Conservation (phyloP, 352 stramenopile genomes). For the Pythium aristosporum region DNA sequence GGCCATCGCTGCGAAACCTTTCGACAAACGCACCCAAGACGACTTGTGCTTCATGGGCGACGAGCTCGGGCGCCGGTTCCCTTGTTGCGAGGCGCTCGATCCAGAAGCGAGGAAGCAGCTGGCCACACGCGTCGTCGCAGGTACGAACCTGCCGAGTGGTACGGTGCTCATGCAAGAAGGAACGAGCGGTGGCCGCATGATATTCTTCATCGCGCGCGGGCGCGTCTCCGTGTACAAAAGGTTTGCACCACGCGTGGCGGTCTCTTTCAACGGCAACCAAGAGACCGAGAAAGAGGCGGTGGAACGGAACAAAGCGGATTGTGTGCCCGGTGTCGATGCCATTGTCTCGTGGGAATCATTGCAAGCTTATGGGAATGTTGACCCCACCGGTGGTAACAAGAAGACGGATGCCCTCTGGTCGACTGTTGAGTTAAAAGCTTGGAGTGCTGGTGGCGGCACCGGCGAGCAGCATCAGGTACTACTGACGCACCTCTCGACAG, state of each 20-base stretch:
- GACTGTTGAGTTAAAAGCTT: constrained; percentile 11
- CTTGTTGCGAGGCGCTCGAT: constrained; percentile 37
- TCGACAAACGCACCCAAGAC: constrained; percentile 27
- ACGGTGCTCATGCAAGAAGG: constrained; percentile 23
- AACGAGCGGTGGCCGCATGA: constrained; percentile 10
- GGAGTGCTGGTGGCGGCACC: background rate
- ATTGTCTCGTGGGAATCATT: constrained; percentile 32
- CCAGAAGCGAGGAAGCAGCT: constrained; percentile 40
- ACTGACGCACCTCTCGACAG: constrained; percentile 12
- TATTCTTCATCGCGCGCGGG: constrained; percentile 35
- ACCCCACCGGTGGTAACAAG: constrained; percentile 1
- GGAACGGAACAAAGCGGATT: background rate
- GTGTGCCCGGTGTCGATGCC: background rate
- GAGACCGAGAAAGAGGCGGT: no score
- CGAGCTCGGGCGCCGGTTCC: constrained; percentile 42
- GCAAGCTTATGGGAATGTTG: background rate
- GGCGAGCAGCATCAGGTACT: constrained; percentile 10
- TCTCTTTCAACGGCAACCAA: constrained; percentile 27
- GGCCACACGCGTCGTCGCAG: constrained; percentile 31
- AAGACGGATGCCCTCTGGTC: constrained; percentile 16
- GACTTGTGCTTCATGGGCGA: constrained; percentile 48
- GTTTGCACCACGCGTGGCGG: constrained; percentile 28
- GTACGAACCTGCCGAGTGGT: constrained; percentile 19
- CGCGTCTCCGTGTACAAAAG: constrained; percentile 29
- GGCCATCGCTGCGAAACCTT: constrained; percentile 22